Base-by-base conservation (phyloP, 768 basidiomycete genomes). In the Plicaturopsis crispa region DNA sequence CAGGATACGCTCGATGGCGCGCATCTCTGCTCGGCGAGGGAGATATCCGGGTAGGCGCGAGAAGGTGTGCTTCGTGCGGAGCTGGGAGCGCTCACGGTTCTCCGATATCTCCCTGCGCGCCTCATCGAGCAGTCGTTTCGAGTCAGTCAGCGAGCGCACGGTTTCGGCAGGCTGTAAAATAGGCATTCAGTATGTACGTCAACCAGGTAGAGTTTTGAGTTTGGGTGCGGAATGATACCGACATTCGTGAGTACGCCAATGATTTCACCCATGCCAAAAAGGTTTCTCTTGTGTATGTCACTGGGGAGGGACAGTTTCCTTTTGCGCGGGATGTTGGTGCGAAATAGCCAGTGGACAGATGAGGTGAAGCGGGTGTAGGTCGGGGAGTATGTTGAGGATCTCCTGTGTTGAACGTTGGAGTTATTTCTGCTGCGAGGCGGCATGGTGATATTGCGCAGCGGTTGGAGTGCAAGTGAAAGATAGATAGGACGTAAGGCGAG, bases 211-310 rank as follows among this genome's bases (percentile, higher is more conserved):
- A 30, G 20, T 30, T 12, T 22, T 32, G 39, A 17, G 40, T 40
- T 12, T 31, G 14, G 17, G 23, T 35, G 40, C 38, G 32, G 19
- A 12, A 20, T 23, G 12, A 19, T 26, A 60, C 79, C 33, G 64
- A 85, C 86, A 46, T 86, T 87, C 21, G 80, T 63, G 16, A 89
- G 58, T 14, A 89, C 86, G 16, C 74, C 72, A 24, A 89, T 59
- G 38, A 91, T 77, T 43, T 89, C 86, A 36, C 82, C 74, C 65
- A 89, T 70, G 19, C 87, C 85, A 45, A 89, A 89, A 45, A 87
- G 74, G 44, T 78, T 78, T 39, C 84, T 69, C 51, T 76, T 79
- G 52, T 75, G 75, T 35, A 75, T 61, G 52, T 81, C 78, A 28
- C 66, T 55, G 14, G 77, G 74, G 42, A 81, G 60, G 36, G 68